A percentile compares a stretch with the other conserved stretches of the same genome.
phyloP scores from a whole-genome alignment of 2,329 filamentous ascomycete species.

The Basipetospora sp. region DNA sequence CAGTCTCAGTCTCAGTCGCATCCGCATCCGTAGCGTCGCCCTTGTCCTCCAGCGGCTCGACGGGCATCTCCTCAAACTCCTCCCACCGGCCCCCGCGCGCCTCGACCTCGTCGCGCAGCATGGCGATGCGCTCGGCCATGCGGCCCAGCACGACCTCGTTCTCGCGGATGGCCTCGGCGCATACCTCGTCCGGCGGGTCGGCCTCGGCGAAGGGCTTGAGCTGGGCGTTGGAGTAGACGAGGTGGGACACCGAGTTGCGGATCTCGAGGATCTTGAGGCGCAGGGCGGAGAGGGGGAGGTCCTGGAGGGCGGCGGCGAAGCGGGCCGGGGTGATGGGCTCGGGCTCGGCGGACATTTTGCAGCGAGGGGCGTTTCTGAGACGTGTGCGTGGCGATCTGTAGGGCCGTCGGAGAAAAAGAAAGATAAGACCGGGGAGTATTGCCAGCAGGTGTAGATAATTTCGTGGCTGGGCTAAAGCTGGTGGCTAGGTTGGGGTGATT shows the following conservation, averaged over 20 bases:
- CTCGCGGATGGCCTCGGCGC: slow-evolving; percentile 58
- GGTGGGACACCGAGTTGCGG: slow-evolving; percentile 58
- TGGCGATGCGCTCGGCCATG: slow-evolving; percentile 49
- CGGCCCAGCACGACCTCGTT: slow-evolving; percentile 54
- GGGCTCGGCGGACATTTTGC: slow-evolving; percentile 31
- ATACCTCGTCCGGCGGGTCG: slow-evolving; percentile 45
- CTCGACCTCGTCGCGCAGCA: slow-evolving; percentile 52
- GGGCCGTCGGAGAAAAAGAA: too few species aligned
- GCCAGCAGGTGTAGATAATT: too few species aligned
- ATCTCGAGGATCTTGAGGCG: slow-evolving; percentile 64
- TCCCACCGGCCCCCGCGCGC: slow-evolving; percentile 39
- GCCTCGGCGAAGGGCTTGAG: slow-evolving; percentile 51
- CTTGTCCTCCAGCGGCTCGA: slow-evolving; percentile 17
- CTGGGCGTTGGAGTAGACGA: slow-evolving; percentile 59
- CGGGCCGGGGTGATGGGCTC: slow-evolving; percentile 44
- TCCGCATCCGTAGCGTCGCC: slow-evolving; percentile 7
- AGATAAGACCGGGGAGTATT: too few species aligned
- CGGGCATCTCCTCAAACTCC: slow-evolving; percentile 35
- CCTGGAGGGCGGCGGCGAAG: slow-evolving; percentile 53
- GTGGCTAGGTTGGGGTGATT: too few species aligned
- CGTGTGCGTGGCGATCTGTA: too few species aligned
- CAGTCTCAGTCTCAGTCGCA: slow-evolving; percentile 3
- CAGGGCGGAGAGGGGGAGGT: slow-evolving; percentile 51
- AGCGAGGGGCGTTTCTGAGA: background rate
- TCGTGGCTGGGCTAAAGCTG: too few species aligned